Conservation (phyloP, 305 asterid genomes). For the Fraxinus albicans region DNA sequence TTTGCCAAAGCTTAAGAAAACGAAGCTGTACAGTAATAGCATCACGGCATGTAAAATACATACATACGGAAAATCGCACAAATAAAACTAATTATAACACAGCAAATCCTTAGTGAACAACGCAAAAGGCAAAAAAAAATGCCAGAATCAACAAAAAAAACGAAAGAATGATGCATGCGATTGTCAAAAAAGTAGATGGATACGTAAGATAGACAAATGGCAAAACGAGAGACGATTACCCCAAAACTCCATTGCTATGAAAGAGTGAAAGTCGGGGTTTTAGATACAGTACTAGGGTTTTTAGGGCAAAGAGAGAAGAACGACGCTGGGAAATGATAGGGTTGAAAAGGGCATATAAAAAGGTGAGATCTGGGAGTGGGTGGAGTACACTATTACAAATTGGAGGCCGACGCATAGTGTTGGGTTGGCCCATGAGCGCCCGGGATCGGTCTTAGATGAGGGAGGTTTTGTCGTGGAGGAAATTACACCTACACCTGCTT, state of each 20-base stretch:
- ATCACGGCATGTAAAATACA: neutral
- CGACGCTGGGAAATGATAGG: neutral
- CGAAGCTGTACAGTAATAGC: neutral
- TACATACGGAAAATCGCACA: neutral
- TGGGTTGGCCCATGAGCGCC: neutral
- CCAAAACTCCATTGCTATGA: constrained; percentile 34
- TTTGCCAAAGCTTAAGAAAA: neutral
- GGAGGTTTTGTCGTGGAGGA: neutral
- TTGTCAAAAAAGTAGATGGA: neutral
- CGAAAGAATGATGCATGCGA: neutral
- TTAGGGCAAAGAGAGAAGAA: neutral
- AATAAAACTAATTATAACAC: neutral
- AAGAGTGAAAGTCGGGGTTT: constrained; percentile 1
- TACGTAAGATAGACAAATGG: neutral
- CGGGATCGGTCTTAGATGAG: neutral
- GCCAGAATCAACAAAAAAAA: neutral
- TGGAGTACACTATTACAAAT: neutral
- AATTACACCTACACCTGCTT: too few species aligned
- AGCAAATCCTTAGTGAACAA: neutral
- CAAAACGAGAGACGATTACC: constrained; percentile 18
- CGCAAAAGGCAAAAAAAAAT: neutral
- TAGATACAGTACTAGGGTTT: constrained; percentile 4
- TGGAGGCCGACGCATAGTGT: neutral
- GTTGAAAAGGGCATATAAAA: neutral
- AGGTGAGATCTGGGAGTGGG: neutral